A percentile compares a stretch with the other conserved stretches of the same genome.
Evolutionary conservation across 495 filamentous ascomycete genomes (phyloP).

Genomic region (Parathielavia hyrcaniae): DNA sequence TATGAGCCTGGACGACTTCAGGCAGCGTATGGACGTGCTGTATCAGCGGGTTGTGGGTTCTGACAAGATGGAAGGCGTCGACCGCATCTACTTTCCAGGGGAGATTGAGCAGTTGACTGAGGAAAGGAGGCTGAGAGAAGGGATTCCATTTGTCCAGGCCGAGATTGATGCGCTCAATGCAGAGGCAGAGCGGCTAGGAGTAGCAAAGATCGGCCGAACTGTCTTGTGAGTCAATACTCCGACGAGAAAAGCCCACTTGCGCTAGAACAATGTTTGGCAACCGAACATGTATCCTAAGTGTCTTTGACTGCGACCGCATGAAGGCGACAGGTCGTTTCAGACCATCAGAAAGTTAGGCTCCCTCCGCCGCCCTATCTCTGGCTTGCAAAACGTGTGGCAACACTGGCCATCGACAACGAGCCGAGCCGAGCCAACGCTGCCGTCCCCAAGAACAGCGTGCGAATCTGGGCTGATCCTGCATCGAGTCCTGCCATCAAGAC

Average conservation of each 20-base stretch:
- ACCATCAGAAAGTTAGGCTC: no score
- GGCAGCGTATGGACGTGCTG: slow-evolving; percentile 61
- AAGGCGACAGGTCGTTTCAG: no score
- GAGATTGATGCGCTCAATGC: slow-evolving; percentile 62
- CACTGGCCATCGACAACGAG: no score
- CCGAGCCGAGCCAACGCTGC: no score
- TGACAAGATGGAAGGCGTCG: slow-evolving; percentile 63
- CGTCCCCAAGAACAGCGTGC: no score
- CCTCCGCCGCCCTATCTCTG: no score
- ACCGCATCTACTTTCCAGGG: slow-evolving; percentile 71
- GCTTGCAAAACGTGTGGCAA: no score
- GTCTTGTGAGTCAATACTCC: background rate
- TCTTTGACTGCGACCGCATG: no score
- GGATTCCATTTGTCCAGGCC: slow-evolving; percentile 59
- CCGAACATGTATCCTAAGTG: no score
- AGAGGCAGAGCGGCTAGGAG: slow-evolving; percentile 56
- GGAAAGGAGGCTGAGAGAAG: slow-evolving; percentile 48
- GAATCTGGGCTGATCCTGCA: no score
- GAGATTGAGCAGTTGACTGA: slow-evolving; percentile 64
- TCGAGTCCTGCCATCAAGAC: no score
- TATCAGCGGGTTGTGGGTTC: slow-evolving; percentile 57
- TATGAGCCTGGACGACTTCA: slow-evolving; percentile 63
- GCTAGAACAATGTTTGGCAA: no score
- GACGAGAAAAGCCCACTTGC: background rate
- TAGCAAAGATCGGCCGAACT: slow-evolving; percentile 5